A percentile compares a stretch with the other conserved stretches of the same genome.
These are phyloP conservation scores for Plasmodium inui DNA, from an alignment of 169 alveolate species.

Conservation along the genomic window DNA sequence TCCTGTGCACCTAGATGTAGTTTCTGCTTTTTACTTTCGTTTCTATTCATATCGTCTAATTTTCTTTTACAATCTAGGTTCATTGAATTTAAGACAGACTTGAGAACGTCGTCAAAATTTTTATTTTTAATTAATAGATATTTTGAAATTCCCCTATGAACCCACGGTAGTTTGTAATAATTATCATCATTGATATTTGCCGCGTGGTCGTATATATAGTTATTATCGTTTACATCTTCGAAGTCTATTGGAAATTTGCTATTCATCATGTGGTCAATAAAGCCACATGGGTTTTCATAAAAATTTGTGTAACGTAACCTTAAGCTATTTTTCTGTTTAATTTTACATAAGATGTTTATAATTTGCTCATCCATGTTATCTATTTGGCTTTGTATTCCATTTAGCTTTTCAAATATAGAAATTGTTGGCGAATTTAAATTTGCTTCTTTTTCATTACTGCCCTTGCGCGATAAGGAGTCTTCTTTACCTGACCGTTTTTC, in stretches of 20 bases:
- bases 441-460: neutral
- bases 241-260: slow-evolving; percentile 56
- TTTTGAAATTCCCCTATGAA: slow-evolving; percentile 74
- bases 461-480: neutral
- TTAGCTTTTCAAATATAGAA: slow-evolving; percentile 58
- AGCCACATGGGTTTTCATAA: slow-evolving; percentile 74
- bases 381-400: slow-evolving; percentile 68
- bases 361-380: slow-evolving; percentile 49
- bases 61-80: slow-evolving; percentile 61
- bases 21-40: slow-evolving; percentile 31
- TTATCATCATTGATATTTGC: slow-evolving; percentile 73
- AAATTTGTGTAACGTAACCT: slow-evolving; percentile 62
- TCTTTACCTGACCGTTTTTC: slow-evolving; percentile 11
- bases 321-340: slow-evolving; percentile 60
- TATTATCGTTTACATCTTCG: slow-evolving; percentile 35
- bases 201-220: slow-evolving; percentile 68
- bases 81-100: slow-evolving; percentile 67
- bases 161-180: slow-evolving; percentile 73
- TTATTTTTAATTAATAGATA: slow-evolving; percentile 62
- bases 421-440: slow-evolving; percentile 7
- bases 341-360: slow-evolving; percentile 60
- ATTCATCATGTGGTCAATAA: slow-evolving; percentile 74
- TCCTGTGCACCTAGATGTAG: neutral
- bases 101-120: slow-evolving; percentile 70
- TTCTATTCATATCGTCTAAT: slow-evolving; percentile 10